A percentile compares a stretch with the other conserved stretches of the same genome.
These are phyloP conservation scores for Neoboletus brunneissimus DNA, from an alignment of 768 basidiomycete genomes.

Conservation along the genomic window DNA sequence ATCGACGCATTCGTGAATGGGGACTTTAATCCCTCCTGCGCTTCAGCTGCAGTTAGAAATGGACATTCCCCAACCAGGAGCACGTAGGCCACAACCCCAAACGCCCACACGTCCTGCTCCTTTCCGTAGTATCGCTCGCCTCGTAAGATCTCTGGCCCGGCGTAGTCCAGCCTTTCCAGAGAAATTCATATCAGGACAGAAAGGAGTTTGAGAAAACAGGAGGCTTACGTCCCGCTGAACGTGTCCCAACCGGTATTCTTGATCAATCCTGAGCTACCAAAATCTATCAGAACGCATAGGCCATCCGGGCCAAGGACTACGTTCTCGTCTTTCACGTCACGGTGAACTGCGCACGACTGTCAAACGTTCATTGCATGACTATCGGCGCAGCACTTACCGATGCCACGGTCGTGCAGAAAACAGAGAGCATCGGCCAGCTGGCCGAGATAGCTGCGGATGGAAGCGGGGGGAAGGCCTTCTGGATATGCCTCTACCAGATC, in stretches of 20 bases:
- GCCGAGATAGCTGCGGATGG: conserved; percentile 81
- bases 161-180: conserved; percentile 75
- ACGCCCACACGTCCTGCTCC: conserved; percentile 98
- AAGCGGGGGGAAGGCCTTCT: conserved; percentile 71
- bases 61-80: conserved; percentile 90
- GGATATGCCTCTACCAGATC: conserved; percentile 92
- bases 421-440: conserved; percentile 89
- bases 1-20: conserved; percentile 77
- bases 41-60: conserved; percentile 87
- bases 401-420: conserved; percentile 89
- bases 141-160: conserved; percentile 92
- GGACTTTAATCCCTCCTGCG: conserved; percentile 77
- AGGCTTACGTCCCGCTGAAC: conserved; percentile 86
- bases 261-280: conserved; percentile 87
- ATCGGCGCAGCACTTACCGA: conserved; percentile 53
- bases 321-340: conserved; percentile 98
- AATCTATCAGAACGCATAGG: conserved; percentile 91
- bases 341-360: conserved; percentile 61
- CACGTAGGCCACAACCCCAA: conserved; percentile 95
- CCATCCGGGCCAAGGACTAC: conserved; percentile 80
- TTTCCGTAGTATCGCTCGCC: conserved; percentile 95
- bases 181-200: conserved; percentile 8
- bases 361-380: conserved; percentile 6
- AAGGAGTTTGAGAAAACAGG: background rate
- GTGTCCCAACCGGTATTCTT: conserved; percentile 87